phyloP scores from a whole-genome alignment of 2,329 filamentous ascomycete genomes.

The Arthrobotrys pseudoclavata region DNA sequence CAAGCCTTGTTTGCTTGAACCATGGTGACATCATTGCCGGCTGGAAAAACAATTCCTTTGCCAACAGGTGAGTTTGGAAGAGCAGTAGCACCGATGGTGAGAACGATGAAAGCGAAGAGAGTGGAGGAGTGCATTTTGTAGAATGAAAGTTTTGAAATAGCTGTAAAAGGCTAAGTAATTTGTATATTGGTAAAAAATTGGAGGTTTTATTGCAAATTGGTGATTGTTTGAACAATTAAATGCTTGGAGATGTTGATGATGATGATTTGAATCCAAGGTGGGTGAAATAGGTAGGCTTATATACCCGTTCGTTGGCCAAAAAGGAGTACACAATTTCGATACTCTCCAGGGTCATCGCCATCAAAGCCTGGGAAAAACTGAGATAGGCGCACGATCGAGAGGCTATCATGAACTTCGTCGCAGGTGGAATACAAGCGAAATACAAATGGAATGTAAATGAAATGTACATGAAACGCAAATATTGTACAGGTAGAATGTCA shows the following conservation, averaged over 20 bases:
- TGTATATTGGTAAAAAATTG: background rate
- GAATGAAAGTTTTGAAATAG: background rate
- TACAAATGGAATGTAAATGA: no score
- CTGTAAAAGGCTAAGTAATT: background rate
- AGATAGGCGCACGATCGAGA: background rate
- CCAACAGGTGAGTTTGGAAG: no score
- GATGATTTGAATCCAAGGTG: background rate
- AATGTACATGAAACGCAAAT: no score
- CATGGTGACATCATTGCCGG: background rate
- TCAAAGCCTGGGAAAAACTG: background rate
- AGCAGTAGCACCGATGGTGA: background rate
- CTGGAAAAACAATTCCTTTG: no score
- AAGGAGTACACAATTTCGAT: no score
- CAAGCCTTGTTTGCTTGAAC: background rate
- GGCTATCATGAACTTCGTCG: background rate
- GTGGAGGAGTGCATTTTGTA: background rate
- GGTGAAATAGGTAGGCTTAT: background rate
- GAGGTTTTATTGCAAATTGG: background rate
- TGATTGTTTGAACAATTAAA: slow-evolving; percentile 5
- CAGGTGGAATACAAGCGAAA: no score
- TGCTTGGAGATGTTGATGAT: background rate
- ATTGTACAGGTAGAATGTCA: no score
- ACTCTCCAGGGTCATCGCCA: no score
- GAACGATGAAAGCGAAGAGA: background rate
- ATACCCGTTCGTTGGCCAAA: background rate